phyloP scores from a whole-genome alignment of 345 rosid genomes.

The Firmiana major region DNA sequence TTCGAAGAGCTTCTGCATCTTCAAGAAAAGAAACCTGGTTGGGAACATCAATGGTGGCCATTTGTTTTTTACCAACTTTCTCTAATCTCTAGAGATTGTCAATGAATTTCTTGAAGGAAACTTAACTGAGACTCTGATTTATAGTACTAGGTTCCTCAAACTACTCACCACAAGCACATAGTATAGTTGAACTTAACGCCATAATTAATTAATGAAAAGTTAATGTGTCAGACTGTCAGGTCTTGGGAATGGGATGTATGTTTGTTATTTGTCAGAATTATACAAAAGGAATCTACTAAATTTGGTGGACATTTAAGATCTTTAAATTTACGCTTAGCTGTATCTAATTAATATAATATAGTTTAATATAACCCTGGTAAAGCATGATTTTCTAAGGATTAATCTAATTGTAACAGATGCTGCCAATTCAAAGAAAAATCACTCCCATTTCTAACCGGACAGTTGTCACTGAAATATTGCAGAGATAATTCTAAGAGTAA shows the following conservation, averaged over 20 bases:
- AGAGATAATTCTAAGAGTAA: too few relatives aligned
- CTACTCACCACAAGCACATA: not conserved
- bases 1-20: conserved; percentile 43
- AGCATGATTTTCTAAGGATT: not conserved
- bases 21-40: conserved; percentile 28
- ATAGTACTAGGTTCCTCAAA: not conserved
- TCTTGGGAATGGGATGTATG: not conserved
- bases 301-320: not conserved
- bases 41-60: conserved; percentile 40
- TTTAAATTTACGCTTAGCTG: not conserved
- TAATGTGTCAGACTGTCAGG: not conserved
- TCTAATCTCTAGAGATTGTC: not conserved
- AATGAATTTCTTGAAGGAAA: not conserved
- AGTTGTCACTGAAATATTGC: too few relatives aligned
- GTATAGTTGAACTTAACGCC: conserved; percentile 9
- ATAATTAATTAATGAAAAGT: not conserved
- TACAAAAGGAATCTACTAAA: not conserved
- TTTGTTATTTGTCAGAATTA: not conserved
- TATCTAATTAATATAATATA: not conserved
- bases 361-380: not conserved
- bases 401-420: not conserved
- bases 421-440: not conserved
- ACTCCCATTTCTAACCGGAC: not conserved
- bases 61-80: conserved; percentile 10
- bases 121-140: not conserved